These are phyloP conservation scores for Quercus lobata DNA, from an alignment of 331 rosid genomes.

Conservation along the genomic window DNA sequence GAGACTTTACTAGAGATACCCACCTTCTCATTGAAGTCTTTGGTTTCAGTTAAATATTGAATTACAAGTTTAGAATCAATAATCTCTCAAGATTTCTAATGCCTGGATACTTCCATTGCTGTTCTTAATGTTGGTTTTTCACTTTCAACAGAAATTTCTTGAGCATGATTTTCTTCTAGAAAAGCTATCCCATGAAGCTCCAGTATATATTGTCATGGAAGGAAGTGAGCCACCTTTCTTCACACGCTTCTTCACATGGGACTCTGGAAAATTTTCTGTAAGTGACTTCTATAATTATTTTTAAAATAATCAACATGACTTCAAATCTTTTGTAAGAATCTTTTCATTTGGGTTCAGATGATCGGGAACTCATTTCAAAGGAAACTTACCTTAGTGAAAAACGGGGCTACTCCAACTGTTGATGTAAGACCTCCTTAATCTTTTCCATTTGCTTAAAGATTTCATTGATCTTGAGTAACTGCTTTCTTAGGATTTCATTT, in stretches of 20 bases:
- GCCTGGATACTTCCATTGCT: neutral
- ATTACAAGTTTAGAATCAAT: slow-evolving; percentile 5
- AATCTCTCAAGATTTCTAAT: slow-evolving; percentile 23
- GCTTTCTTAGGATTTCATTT: slow-evolving; percentile 1
- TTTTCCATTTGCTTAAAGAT: slow-evolving; percentile 13
- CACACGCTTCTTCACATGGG: slow-evolving; percentile 95
- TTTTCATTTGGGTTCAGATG: slow-evolving; percentile 57
- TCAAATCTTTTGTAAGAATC: slow-evolving; percentile 14
- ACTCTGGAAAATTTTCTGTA: slow-evolving; percentile 76
- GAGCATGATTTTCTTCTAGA: slow-evolving; percentile 84
- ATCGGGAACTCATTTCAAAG: slow-evolving; percentile 95
- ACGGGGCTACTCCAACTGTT: slow-evolving; percentile 56
- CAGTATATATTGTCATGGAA: slow-evolving; percentile 83
- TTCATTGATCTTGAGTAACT: slow-evolving; percentile 14
- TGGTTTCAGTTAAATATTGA: slow-evolving; percentile 10
- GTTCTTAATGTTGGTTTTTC: slow-evolving; percentile 18
- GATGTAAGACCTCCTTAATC: slow-evolving; percentile 53
- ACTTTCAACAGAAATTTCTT: slow-evolving; percentile 71
- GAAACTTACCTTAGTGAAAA: slow-evolving; percentile 73
- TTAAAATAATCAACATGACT: slow-evolving; percentile 4
- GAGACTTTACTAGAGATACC: neutral
- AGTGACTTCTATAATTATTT: slow-evolving; percentile 25
- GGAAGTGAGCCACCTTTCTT: slow-evolving; percentile 95
- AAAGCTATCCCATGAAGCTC: slow-evolving; percentile 61
- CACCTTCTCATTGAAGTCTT: neutral